Evolutionary conservation across 2,329 filamentous ascomycete species (phyloP).

Genomic region (Niveomyces coronatus): DNA sequence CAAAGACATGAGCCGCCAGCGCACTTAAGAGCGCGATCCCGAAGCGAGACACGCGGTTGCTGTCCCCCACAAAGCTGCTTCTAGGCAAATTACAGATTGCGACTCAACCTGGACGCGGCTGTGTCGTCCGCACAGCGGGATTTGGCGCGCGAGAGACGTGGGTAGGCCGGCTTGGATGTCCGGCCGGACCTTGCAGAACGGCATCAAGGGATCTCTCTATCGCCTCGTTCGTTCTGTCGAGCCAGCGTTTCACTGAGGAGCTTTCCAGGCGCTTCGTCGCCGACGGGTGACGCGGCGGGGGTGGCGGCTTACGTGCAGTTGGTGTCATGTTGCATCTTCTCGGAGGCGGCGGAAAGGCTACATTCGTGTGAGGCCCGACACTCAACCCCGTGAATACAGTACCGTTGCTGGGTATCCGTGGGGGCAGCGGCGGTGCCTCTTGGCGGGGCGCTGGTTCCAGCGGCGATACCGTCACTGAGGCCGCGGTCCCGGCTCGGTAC

Average conservation of each 20-base stretch:
- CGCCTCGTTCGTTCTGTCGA: conserved; percentile 25
- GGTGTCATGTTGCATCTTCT: conserved; percentile 2
- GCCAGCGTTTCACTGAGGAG: conserved; percentile 24
- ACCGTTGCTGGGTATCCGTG: not conserved
- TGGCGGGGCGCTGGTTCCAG: not conserved
- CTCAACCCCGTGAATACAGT: not conserved
- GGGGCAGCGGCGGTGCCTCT: conserved; percentile 1
- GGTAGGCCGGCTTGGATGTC: conserved; percentile 1
- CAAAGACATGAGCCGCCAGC: too few relatives aligned
- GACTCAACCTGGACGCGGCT: not conserved
- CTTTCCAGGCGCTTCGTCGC: conserved; percentile 20
- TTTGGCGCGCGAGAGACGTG: conserved; percentile 3
- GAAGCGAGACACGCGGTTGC: too few relatives aligned
- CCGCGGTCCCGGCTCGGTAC: too few relatives aligned
- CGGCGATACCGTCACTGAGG: too few relatives aligned
- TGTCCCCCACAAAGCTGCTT: too few relatives aligned
- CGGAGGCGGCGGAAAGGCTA: conserved; percentile 2
- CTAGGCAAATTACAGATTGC: too few relatives aligned
- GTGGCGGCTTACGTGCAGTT: not conserved
- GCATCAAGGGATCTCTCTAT: conserved; percentile 24
- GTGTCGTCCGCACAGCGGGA: not conserved
- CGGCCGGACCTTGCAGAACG: conserved; percentile 15
- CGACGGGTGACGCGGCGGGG: conserved; percentile 5
- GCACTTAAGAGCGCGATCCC: too few relatives aligned
- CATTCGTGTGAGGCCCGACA: not conserved